A percentile compares a stretch with the other conserved stretches of the same genome.
Evolutionary conservation across 1,139 yeast genomes (phyloP).

Genomic region (Arxiozyma bovina): DNA sequence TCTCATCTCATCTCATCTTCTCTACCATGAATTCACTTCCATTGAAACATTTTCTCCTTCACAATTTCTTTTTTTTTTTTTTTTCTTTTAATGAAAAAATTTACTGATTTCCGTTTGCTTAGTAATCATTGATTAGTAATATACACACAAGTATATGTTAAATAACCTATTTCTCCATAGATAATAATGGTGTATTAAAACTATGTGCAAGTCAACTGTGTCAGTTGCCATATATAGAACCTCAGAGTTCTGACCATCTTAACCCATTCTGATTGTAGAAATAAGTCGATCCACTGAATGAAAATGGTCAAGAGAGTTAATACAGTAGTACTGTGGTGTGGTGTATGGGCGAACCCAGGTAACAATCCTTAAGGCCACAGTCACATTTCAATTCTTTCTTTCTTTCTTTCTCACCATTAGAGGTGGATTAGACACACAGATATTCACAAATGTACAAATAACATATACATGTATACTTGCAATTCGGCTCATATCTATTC

Average conservation of each 20-base stretch:
- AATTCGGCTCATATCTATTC: neutral
- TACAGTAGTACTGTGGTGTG: neutral
- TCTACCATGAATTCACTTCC: neutral
- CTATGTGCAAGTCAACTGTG: neutral
- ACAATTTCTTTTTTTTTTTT: too few relatives aligned
- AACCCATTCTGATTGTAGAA: neutral
- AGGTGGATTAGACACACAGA: neutral
- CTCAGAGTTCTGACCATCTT: neutral
- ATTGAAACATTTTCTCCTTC: neutral
- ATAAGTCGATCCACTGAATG: neutral
- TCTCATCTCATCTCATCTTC: neutral
- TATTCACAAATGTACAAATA: neutral
- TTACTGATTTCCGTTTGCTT: neutral
- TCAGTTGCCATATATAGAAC: too few relatives aligned
- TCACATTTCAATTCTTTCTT: neutral
- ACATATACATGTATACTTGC: neutral
- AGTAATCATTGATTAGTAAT: too few relatives aligned
- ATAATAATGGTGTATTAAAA: too few relatives aligned
- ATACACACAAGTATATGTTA: neutral
- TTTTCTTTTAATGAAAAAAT: too few relatives aligned
- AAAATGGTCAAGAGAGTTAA: too few relatives aligned
- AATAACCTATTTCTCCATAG: neutral
- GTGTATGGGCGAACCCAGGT: neutral
- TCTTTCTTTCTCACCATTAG: neutral
- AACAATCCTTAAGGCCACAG: neutral